Percentiles rank a stretch among this genome's conserved stretches.
Evolutionary conservation across 371 early-diverging fungal genomes (phyloP).

Genomic region (Mucor plumbeus): DNA sequence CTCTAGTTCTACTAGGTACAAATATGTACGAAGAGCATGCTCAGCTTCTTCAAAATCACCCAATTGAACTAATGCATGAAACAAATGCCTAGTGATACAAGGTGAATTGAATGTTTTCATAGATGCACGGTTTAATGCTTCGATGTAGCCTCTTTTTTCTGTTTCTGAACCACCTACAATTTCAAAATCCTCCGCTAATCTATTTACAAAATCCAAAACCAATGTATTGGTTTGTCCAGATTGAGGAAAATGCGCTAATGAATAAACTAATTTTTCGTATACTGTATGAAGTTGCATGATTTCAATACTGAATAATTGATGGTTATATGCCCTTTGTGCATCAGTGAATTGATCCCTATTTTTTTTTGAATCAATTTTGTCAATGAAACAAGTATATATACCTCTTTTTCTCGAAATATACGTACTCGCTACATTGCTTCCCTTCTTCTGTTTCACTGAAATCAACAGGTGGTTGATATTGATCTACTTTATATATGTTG

Average conservation of each 20-base stretch:
- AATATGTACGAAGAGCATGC: slow-evolving; percentile 66
- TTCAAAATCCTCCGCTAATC: slow-evolving; percentile 61
- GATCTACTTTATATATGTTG: slow-evolving; percentile 24
- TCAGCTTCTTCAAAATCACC: slow-evolving; percentile 80
- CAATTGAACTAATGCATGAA: slow-evolving; percentile 54
- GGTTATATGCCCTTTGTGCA: slow-evolving; percentile 16
- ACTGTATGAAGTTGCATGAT: slow-evolving; percentile 61
- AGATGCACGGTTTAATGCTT: slow-evolving; percentile 67
- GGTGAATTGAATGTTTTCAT: slow-evolving; percentile 77
- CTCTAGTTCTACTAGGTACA: slow-evolving; percentile 51
- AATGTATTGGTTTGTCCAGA: slow-evolving; percentile 65
- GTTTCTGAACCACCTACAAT: slow-evolving; percentile 40
- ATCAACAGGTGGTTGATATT: slow-evolving; percentile 35
- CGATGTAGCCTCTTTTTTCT: slow-evolving; percentile 22
- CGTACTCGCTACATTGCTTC: slow-evolving; percentile 21
- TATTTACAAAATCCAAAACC: slow-evolving; percentile 65
- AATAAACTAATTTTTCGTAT: slow-evolving; percentile 65
- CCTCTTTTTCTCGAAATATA: background rate
- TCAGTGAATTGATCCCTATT: slow-evolving; percentile 12
- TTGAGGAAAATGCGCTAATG: slow-evolving; percentile 61
- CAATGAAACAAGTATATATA: background rate
- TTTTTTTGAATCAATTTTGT: background rate
- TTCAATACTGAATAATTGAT: slow-evolving; percentile 53
- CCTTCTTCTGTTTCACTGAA: slow-evolving; percentile 18
- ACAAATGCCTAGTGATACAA: slow-evolving; percentile 64